Conservation (phyloP, 805 yeast genomes). For the Ogataea methylovora region DNA sequence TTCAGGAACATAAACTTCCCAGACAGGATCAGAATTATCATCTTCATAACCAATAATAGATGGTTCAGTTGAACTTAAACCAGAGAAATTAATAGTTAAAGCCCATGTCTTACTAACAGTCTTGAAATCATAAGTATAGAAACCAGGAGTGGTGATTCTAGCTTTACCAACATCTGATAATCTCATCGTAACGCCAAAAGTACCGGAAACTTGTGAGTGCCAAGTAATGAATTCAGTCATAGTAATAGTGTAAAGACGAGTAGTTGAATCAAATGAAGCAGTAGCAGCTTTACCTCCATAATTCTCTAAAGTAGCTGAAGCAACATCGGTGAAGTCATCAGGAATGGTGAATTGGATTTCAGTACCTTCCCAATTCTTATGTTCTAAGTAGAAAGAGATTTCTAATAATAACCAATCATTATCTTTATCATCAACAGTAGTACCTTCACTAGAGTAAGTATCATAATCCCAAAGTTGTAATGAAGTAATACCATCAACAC, state of each 20-base stretch:
- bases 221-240: not conserved
- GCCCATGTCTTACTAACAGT: not conserved
- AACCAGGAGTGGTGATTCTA: not conserved
- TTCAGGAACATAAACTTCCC: not conserved
- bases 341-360: not conserved
- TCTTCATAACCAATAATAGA: not conserved
- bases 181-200: not conserved
- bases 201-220: not conserved
- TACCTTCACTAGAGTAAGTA: not conserved
- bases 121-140: not conserved
- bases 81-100: not conserved
- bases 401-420: conserved; percentile 1
- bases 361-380: not conserved
- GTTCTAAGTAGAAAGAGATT: not conserved
- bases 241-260: not conserved
- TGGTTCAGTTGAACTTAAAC: not conserved
- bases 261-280: not conserved
- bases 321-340: conserved; percentile 1
- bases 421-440: not conserved
- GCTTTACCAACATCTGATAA: not conserved
- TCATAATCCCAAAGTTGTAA: not conserved
- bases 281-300: not conserved
- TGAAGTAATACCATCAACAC: not conserved
- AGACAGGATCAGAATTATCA: not conserved
- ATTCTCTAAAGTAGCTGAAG: not conserved